Conservation (phyloP, 139 green algal species). For the Volvox africanus region DNA sequence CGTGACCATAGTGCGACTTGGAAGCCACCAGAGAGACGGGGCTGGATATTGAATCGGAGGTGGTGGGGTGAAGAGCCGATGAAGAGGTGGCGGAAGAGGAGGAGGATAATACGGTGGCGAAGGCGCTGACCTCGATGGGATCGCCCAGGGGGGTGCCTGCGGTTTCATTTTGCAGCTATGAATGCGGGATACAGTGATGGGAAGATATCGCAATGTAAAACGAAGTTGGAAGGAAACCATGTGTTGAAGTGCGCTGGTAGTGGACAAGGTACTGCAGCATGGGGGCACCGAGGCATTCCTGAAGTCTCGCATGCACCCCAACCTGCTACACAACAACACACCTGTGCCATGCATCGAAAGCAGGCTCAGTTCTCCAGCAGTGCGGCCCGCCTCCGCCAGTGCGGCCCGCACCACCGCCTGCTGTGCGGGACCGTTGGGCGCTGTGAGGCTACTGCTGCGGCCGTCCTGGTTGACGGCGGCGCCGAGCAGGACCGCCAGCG, state of each 20-base stretch:
- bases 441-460: constrained; percentile 85
- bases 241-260: no score
- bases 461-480: constrained; percentile 84
- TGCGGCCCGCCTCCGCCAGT: constrained; percentile 42
- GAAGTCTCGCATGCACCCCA: no score
- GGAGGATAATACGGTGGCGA: neutral
- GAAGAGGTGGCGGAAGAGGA: constrained; percentile 2
- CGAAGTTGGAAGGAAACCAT: no score
- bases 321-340: neutral
- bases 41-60: neutral
- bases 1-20: constrained; percentile 71
- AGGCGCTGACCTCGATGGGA: constrained; percentile 80
- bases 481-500: constrained; percentile 51
- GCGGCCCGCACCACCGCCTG: constrained; percentile 78
- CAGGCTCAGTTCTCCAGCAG: constrained; percentile 13
- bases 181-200: no score
- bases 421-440: constrained; percentile 91
- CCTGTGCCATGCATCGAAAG: constrained; percentile 72
- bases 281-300: no score
- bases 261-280: no score
- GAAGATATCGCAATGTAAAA: no score
- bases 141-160: constrained; percentile 81
- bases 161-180: no score
- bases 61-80: neutral
- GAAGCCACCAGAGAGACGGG: constrained; percentile 42